Evolutionary conservation across 1,284 basidiomycete species (phyloP), one percentile per base, ranked within the genome.

Genomic region (Rhizoctonia solani): DNA sequence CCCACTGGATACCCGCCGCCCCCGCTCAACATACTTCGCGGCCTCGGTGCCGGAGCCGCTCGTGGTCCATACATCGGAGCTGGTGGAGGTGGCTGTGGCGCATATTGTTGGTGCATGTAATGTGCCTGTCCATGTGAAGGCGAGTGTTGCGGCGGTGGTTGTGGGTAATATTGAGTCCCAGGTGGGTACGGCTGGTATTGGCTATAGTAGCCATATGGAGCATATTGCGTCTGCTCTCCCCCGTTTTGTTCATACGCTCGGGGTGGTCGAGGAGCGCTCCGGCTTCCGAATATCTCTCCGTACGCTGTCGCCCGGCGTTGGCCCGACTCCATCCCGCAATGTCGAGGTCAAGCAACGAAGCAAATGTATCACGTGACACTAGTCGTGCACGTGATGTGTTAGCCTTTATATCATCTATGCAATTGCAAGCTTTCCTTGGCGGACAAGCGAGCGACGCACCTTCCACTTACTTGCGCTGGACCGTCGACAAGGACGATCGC

Each of bases 241-340:
- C 19, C 30, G 44, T 27, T 25, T 19, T 55, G 34, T 23, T 47
- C 37, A 54, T 56, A 27, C 37, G 63, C 29, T 27, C 52, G 67
- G 44, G 4, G 46, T 23, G 58, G 53, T 27, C 66, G 69, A 74
- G 87, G 86, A 41, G 79, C 73, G 46, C 83, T 84, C 52, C 89
- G 87, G 23, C 90, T 83, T 37, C 89, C 88, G 76, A 93, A 93
- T 77, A 93, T 91, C 73, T 87, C 85, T 76, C 91, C 87, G 79
- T 90, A 93, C 42, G 90, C 90, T 67, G 84, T 83, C 89, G 86
- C 75, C 89, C 89, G 80, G 89, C 71, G 52, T 50, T 66, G 49
- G 68, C 54, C 54, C 63, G 30, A 46, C 58, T 21, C 59, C 68
- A 56, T 56, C 49, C 55, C 27, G 29, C 29, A 47, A 37, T 41